phyloP scores from a whole-genome alignment of 495 filamentous ascomycete genomes.

The Lineolata rhizophorae region DNA sequence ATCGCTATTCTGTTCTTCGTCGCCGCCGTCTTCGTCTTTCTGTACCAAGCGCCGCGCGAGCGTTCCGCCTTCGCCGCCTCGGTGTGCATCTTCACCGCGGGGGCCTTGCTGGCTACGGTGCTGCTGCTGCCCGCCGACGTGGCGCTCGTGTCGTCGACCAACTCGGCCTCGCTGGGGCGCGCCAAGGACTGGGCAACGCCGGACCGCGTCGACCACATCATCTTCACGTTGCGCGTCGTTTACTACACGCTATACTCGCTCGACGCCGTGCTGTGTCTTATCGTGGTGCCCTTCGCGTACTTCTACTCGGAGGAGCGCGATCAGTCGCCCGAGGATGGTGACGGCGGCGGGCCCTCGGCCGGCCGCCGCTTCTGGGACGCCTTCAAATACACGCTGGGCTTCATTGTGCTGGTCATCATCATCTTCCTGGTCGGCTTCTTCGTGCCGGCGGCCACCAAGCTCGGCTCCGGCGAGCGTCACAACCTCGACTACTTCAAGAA shows the following conservation, averaged over 20 bases:
- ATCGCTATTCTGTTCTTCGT: constrained; percentile 46
- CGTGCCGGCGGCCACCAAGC: constrained; percentile 40
- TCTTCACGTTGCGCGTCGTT: constrained; percentile 58
- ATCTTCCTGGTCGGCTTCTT: constrained; percentile 88
- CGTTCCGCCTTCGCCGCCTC: constrained; percentile 57
- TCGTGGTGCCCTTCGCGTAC: constrained; percentile 87
- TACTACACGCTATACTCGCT: constrained; percentile 87
- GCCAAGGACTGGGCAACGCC: constrained; percentile 92
- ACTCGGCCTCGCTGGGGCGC: constrained; percentile 45
- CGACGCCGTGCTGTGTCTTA: constrained; percentile 74
- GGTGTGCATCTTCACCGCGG: constrained; percentile 69
- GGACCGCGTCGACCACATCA: constrained; percentile 49
- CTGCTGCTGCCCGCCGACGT: constrained; percentile 89
- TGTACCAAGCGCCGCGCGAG: constrained; percentile 75
- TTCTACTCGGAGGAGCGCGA: constrained; percentile 98
- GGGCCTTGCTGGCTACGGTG: constrained; percentile 72
- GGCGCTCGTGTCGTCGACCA: constrained; percentile 77
- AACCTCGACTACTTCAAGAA: constrained; percentile 83
- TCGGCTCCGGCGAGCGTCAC: constrained; percentile 28
- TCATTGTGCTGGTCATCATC: constrained; percentile 56
- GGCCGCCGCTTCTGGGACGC: constrained; percentile 54
- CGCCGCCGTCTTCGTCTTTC: constrained; percentile 59
- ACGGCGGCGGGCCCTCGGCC: constrained; percentile 41
- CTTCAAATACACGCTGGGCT: constrained; percentile 74
- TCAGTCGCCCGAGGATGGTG: constrained; percentile 57